Conservation (phyloP, 1,284 basidiomycete species). For the Athelia psychrophila region DNA sequence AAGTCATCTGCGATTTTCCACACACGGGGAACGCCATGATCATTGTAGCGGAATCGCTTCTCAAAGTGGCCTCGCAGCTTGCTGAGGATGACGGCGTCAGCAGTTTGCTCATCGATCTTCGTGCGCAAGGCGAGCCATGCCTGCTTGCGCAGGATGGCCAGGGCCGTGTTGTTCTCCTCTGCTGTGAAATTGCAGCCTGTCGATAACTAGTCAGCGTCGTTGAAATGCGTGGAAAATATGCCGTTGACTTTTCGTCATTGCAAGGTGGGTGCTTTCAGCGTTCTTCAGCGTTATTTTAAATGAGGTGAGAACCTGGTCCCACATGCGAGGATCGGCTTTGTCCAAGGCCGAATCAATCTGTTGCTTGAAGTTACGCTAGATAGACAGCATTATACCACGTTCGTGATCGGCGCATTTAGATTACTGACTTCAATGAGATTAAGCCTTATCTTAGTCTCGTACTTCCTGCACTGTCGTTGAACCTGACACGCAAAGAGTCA, state of each 20-base stretch:
- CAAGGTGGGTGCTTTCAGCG: conserved; percentile 76
- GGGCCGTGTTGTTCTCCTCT: conserved; percentile 78
- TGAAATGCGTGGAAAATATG: background rate
- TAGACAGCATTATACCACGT: no score
- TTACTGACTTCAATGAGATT: conserved; percentile 93
- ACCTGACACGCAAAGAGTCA: no score
- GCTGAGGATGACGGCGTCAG: conserved; percentile 73
- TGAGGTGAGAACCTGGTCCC: conserved; percentile 80
- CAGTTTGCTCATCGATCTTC: conserved; percentile 74
- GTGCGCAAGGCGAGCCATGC: conserved; percentile 84
- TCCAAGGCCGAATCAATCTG: conserved; percentile 84
- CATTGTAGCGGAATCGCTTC: conserved; percentile 95
- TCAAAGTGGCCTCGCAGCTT: conserved; percentile 90
- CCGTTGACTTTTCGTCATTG: conserved; percentile 88
- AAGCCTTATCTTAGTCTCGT: conserved; percentile 99
- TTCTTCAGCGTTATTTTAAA: conserved; percentile 74
- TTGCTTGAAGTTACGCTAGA: conserved; percentile 89
- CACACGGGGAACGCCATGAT: conserved; percentile 88
- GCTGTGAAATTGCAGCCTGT: conserved; percentile 94
- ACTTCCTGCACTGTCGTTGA: conserved; percentile 88
- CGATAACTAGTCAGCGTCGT: background rate
- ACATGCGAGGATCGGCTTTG: conserved; percentile 81
- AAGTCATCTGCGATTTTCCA: conserved; percentile 99
- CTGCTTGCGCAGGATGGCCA: conserved; percentile 71
- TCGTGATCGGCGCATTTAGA: no score